Conservation (phyloP, 441 rosid genomes). For the Syzygium syzygioides region DNA sequence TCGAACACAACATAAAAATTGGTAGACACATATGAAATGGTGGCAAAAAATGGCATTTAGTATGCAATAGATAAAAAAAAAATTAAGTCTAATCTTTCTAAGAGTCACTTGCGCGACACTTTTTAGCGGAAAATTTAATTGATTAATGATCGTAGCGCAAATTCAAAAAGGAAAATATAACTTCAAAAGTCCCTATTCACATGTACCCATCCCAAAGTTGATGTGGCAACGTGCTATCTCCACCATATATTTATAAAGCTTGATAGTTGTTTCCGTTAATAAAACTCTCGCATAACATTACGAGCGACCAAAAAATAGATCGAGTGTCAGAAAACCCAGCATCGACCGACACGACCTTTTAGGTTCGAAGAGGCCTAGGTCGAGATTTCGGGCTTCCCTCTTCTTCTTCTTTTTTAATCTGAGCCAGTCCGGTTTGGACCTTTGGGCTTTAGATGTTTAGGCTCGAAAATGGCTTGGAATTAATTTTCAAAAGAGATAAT, state of each 20-base stretch:
- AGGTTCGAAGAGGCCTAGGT: neutral
- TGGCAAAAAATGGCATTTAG: neutral
- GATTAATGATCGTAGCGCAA: neutral
- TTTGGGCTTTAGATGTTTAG: no score
- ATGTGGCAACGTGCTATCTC: neutral
- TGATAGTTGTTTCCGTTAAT: neutral
- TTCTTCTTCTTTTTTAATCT: neutral
- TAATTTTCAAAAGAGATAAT: no score
- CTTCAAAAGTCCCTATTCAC: neutral
- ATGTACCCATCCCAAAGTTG: neutral
- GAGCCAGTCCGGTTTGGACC: neutral
- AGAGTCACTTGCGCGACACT: neutral
- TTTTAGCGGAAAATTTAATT: neutral
- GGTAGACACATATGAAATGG: neutral
- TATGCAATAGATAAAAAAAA: neutral
- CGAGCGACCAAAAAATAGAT: neutral
- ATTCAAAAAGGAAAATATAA: neutral
- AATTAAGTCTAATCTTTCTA: neutral
- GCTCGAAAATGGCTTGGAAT: no score
- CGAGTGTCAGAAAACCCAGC: rapidly evolving
- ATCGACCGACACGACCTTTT: rapidly evolving
- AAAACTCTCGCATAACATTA: neutral
- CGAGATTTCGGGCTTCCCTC: neutral
- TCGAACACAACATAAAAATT: neutral
- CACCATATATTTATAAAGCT: neutral